phyloP scores from a whole-genome alignment of 2,329 filamentous ascomycete species.

The Beauveria bassiana region DNA sequence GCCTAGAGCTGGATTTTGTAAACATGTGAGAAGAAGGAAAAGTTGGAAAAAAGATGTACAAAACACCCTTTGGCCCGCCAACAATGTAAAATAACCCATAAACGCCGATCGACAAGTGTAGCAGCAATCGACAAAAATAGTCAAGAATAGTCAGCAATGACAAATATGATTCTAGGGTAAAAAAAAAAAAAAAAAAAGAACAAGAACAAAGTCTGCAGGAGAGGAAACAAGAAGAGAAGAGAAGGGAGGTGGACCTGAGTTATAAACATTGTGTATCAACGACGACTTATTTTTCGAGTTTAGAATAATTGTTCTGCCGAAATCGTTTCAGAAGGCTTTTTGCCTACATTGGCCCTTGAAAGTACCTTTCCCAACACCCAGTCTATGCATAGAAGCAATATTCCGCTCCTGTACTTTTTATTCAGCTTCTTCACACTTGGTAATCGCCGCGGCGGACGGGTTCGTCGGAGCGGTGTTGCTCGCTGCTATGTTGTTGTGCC shows the following conservation, averaged over 20 bases:
- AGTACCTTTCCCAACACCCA: constrained; percentile 7
- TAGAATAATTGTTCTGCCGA: neutral
- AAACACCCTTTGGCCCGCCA: neutral
- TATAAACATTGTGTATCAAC: neutral
- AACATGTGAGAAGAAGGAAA: neutral
- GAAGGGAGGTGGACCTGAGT: neutral
- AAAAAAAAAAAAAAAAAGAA: neutral
- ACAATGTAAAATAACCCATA: neutral
- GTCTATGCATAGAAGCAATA: constrained; percentile 11
- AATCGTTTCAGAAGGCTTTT: neutral
- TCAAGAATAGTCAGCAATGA: neutral
- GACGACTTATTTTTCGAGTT: neutral
- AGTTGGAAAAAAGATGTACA: neutral
- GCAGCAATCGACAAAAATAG: neutral
- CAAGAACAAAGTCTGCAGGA: neutral
- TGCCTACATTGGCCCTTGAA: neutral
- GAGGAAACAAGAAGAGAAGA: neutral
- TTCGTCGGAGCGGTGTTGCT: too few relatives aligned
- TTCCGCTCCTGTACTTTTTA: neutral
- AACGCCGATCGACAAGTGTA: neutral
- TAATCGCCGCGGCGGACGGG: too few relatives aligned
- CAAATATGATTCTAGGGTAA: neutral
- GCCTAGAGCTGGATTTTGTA: neutral
- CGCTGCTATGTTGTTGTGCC: too few relatives aligned
- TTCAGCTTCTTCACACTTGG: neutral